Conservation (phyloP, 225 moss, liverwort and hornwort genomes). For the Rhytidiadelphus loreus region DNA sequence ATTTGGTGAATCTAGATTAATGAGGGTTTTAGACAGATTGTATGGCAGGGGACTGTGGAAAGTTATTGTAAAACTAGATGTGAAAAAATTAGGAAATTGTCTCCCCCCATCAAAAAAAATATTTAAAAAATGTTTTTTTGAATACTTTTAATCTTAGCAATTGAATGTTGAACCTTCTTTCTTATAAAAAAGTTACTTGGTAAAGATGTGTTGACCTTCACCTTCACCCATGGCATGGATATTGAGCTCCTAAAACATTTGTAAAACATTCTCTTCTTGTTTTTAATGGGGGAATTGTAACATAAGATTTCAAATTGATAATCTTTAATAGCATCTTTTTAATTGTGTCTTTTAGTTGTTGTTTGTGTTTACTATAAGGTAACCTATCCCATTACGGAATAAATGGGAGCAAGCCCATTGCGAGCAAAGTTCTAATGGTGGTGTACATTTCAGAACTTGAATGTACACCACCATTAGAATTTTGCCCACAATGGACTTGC, state of each 20-base stretch:
- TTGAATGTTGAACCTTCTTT: too few species aligned
- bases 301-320: too few species aligned
- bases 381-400: too few species aligned
- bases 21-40: background rate
- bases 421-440: too few species aligned
- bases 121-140: background rate
- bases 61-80: too few species aligned
- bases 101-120: too few species aligned
- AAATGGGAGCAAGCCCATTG: too few species aligned
- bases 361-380: accelerated
- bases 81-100: background rate
- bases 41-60: too few species aligned
- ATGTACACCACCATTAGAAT: too few species aligned
- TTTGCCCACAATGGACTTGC: too few species aligned
- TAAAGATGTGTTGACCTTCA: background rate
- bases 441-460: too few species aligned
- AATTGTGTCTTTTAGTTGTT: background rate
- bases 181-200: background rate
- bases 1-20: background rate
- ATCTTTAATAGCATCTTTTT: accelerated
- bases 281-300: background rate
- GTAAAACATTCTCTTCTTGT: background rate
- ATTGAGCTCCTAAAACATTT: background rate
- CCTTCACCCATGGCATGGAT: background rate
- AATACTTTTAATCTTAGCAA: background rate